Base-by-base conservation (phyloP, 2,329 filamentous ascomycete genomes). In the Zelopaecilomyces penicillatus region DNA sequence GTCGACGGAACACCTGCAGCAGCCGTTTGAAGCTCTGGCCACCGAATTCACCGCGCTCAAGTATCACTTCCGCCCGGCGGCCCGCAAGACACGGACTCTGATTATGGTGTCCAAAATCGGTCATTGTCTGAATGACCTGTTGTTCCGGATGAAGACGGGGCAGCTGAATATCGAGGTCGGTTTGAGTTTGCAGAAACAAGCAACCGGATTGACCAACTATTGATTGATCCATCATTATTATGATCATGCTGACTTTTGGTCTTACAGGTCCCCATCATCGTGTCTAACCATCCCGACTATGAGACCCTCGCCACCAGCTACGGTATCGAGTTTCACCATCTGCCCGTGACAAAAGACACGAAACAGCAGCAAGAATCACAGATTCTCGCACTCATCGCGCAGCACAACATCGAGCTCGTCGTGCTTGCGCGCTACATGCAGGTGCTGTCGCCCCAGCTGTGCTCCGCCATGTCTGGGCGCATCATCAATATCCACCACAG, bases 21-120 rank as follows among this genome's bases (percentile, higher is more conserved):
- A 61, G 45, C 73, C 77, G 5, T 82, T 91, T 55, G 65, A 70
- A 29, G 65, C 71, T 36, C 78, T 87, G 42, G 83, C 83, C 3
- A 56, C 67, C 42, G 71, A 81, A 28, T 77, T 87, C 66, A 12
- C 29, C 28, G 59, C 71, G 46, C 85, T 88, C 80, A 71, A 80
- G 55, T 88, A 85, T 68, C 74, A 85, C 55, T 75, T 93, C 55
- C 75, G 81, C 10, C 78, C 83, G 4, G 75, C 80, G 9, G 68
- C 79, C 41, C 73, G 80, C 57, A 89, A 88, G 69, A 82, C 83
- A 46, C 77, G 81, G 52, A 82, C 90, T 40, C 71, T 93, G 56
- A 87, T 93, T 71, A 91, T 93, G 86, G 87, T 91, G 30, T 90
- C 85, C 57, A 90, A 90, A 70, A 90, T 88, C 56, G 87, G 86